Conservation (phyloP, 2,329 filamentous ascomycete genomes). For the Chrysoporthe cubensis region DNA sequence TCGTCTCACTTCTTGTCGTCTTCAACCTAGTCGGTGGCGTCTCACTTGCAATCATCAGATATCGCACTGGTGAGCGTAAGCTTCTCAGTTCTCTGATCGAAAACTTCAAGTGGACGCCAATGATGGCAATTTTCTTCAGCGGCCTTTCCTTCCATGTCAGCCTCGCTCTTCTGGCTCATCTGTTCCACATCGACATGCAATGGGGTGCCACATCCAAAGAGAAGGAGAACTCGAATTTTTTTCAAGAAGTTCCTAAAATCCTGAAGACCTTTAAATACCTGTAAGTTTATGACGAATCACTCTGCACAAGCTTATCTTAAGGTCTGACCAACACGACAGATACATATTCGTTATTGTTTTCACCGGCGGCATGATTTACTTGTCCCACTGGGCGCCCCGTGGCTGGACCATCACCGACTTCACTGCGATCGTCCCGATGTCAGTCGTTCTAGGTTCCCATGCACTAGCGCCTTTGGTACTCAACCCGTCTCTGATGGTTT, state of each 20-base stretch:
- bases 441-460: constrained; percentile 55
- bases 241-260: constrained; percentile 58
- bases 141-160: constrained; percentile 47
- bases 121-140: constrained; percentile 51
- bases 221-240: constrained; percentile 58
- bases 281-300: constrained; percentile 41
- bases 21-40: constrained; percentile 66
- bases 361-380: constrained; percentile 51
- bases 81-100: constrained; percentile 52
- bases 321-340: neutral
- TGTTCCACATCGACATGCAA: constrained; percentile 47
- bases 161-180: constrained; percentile 44
- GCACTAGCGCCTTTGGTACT: constrained; percentile 61
- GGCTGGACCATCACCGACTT: constrained; percentile 61
- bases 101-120: constrained; percentile 66
- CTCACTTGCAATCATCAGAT: constrained; percentile 63
- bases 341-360: constrained; percentile 32
- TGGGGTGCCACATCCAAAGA: constrained; percentile 63
- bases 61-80: constrained; percentile 59
- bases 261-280: constrained; percentile 58
- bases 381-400: constrained; percentile 48
- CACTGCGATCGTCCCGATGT: constrained; percentile 61
- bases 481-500: constrained; percentile 65
- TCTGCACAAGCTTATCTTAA: neutral
- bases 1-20: constrained; percentile 64